phyloP scores from a whole-genome alignment of 2,329 filamentous ascomycete species.

The Cordyceps militaris region DNA sequence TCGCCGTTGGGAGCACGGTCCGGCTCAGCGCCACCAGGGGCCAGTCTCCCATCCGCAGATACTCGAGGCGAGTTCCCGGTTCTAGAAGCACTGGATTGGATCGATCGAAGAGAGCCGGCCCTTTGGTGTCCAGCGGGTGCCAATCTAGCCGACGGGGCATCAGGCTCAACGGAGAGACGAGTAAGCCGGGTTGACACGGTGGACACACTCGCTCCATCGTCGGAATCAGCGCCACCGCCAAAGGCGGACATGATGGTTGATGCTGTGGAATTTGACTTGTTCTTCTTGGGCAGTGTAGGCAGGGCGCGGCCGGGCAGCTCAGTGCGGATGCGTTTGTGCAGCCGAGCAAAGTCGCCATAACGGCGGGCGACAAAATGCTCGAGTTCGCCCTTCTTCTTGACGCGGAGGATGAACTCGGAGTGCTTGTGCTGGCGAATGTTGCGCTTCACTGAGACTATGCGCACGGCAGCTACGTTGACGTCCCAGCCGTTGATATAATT shows the following conservation, averaged over 20 bases:
- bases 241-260: constrained; percentile 47
- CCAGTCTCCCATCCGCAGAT: constrained; percentile 26
- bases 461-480: constrained; percentile 86
- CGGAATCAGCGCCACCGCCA: constrained; percentile 60
- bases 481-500: constrained; percentile 95
- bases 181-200: constrained; percentile 65
- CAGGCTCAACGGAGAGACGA: constrained; percentile 23
- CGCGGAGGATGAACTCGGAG: constrained; percentile 84
- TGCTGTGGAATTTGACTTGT: constrained; percentile 69
- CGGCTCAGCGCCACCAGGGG: constrained; percentile 18
- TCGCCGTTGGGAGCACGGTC: constrained; percentile 21
- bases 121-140: constrained; percentile 19
- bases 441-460: constrained; percentile 72
- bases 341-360: constrained; percentile 78
- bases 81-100: constrained; percentile 26
- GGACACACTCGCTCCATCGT: constrained; percentile 74
- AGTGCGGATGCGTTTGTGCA: constrained; percentile 71
- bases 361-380: constrained; percentile 77
- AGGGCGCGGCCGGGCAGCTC: constrained; percentile 89
- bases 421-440: constrained; percentile 88
- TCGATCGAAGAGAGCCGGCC: constrained; percentile 20
- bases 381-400: constrained; percentile 67
- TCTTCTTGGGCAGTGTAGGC: constrained; percentile 82
- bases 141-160: constrained; percentile 23
- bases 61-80: constrained; percentile 23